phyloP scores from a whole-genome alignment of 139 green algal species.

The Astrephomene gubernaculifera region DNA sequence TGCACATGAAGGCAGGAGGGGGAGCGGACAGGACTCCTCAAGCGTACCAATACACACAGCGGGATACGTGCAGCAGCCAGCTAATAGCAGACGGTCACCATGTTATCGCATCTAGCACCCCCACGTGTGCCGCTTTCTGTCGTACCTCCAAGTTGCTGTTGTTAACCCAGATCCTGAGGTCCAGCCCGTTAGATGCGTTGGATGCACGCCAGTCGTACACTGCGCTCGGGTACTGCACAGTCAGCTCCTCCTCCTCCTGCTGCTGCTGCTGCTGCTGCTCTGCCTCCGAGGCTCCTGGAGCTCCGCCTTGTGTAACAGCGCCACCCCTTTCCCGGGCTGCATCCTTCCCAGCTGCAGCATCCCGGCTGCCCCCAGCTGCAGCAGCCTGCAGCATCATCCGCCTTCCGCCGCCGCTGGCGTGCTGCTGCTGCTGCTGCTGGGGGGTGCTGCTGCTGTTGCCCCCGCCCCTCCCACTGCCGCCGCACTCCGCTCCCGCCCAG shows the following conservation, averaged over 20 bases:
- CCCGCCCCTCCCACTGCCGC: background rate
- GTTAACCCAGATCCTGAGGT: conserved; percentile 70
- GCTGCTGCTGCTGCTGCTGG: background rate
- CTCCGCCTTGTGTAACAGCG: background rate
- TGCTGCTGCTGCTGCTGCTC: background rate
- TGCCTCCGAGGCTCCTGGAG: background rate
- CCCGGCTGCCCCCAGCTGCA: background rate
- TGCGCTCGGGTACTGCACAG: conserved; percentile 57
- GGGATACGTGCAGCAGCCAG: no score
- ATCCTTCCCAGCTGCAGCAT: background rate
- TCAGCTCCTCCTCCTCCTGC: background rate
- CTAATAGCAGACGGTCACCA: no score
- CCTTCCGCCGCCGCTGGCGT: background rate
- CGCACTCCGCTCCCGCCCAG: conserved; percentile 49
- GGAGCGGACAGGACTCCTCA: no score
- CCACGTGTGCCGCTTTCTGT: no score
- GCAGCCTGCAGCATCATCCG: conserved; percentile 7
- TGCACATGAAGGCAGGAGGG: no score
- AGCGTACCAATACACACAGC: no score
- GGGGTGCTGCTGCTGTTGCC: background rate
- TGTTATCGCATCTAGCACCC: no score
- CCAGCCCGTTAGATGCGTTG: conserved; percentile 33
- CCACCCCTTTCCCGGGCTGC: background rate
- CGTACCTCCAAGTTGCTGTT: conserved; percentile 56
- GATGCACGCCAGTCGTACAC: conserved; percentile 69